These are phyloP conservation scores for Tuber microsphaerosporum DNA, from an alignment of 495 filamentous ascomycete species.

Conservation along the genomic window DNA sequence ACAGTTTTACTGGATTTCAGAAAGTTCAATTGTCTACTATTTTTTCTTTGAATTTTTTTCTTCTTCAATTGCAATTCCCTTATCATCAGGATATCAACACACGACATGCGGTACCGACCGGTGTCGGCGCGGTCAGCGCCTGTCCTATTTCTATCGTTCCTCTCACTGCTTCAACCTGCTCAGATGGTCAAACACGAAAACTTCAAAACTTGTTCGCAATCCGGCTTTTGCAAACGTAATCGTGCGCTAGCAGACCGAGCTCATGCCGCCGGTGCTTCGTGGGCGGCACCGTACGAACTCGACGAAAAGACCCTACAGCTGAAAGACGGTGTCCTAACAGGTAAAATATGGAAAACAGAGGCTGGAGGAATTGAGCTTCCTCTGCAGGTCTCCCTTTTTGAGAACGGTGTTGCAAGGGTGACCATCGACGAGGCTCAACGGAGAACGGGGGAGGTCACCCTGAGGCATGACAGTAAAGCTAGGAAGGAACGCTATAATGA, in stretches of 20 bases:
- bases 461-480: slow-evolving; percentile 74
- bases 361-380: slow-evolving; percentile 66
- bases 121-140: neutral
- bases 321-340: slow-evolving; percentile 71
- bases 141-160: slow-evolving; percentile 20
- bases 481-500: slow-evolving; percentile 93
- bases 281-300: slow-evolving; percentile 77
- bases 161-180: slow-evolving; percentile 42
- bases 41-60: neutral
- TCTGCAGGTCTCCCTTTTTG: slow-evolving; percentile 74
- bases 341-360: slow-evolving; percentile 66
- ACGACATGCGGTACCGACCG: neutral
- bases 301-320: slow-evolving; percentile 63
- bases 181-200: slow-evolving; percentile 86
- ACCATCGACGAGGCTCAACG: slow-evolving; percentile 84
- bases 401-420: slow-evolving; percentile 80
- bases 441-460: slow-evolving; percentile 77
- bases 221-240: slow-evolving; percentile 94
- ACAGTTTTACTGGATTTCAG: neutral
- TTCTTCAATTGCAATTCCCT: neutral
- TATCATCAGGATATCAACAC: neutral
- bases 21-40: neutral
- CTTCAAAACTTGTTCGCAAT: slow-evolving; percentile 92
- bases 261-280: slow-evolving; percentile 54
- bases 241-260: slow-evolving; percentile 77